These are phyloP conservation scores for Globisporangium abappressorium DNA, from an alignment of 352 stramenopile genomes.

Conservation along the genomic window DNA sequence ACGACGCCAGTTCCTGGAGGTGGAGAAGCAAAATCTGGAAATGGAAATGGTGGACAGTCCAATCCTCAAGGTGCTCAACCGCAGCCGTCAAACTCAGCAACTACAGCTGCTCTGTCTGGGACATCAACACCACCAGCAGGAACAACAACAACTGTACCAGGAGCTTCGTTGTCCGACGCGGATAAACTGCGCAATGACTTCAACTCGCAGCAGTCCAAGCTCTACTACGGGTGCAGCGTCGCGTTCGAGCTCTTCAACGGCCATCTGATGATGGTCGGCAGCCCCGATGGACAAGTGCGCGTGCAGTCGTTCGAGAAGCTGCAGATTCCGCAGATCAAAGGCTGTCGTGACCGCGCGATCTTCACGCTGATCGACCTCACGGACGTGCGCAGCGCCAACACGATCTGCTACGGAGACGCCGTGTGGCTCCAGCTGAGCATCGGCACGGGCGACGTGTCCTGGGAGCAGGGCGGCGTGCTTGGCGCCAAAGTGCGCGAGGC, in stretches of 20 bases:
- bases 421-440: slow-evolving; percentile 77
- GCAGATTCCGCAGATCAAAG: slow-evolving; percentile 41
- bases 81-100: background rate
- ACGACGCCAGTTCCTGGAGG: background rate
- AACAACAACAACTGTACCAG: background rate
- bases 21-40: slow-evolving; percentile 1
- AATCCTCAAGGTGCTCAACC: slow-evolving; percentile 2
- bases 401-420: slow-evolving; percentile 71
- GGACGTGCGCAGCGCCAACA: slow-evolving; percentile 60
- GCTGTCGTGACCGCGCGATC: slow-evolving; percentile 55
- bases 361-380: slow-evolving; percentile 69
- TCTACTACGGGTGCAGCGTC: slow-evolving; percentile 70
- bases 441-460: slow-evolving; percentile 58
- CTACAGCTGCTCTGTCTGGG: background rate
- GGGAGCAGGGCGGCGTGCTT: slow-evolving; percentile 72
- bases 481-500: slow-evolving; percentile 73
- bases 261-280: slow-evolving; percentile 66
- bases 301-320: slow-evolving; percentile 64
- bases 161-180: slow-evolving; percentile 33
- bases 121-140: background rate
- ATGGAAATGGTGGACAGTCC: background rate
- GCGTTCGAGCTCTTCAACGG: slow-evolving; percentile 74
- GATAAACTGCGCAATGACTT: slow-evolving; percentile 73
- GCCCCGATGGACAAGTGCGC: slow-evolving; percentile 55
- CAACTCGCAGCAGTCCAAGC: slow-evolving; percentile 53